Base-by-base conservation (phyloP, 768 basidiomycete genomes). In the Lactarius evosmus region DNA sequence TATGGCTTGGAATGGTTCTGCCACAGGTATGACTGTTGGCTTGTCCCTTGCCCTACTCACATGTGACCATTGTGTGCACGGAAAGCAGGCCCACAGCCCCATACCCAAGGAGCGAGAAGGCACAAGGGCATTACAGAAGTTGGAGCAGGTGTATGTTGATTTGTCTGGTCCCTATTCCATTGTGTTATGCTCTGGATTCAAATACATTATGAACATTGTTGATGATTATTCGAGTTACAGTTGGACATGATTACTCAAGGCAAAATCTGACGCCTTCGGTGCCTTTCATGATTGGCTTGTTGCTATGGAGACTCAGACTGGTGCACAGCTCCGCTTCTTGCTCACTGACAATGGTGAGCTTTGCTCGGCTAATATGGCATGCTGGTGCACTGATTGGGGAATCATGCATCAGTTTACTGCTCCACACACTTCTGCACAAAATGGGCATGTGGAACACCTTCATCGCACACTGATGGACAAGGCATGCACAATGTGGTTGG, bases 291-390 rank as follows among this genome's bases (percentile, higher is more conserved):
- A 38, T 16, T 58, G 58, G 58, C 29, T 44, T n/a, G 12, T 19
- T 1, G 38, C 22, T 19, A 32, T 44, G 16, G 58, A 49, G 9
- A 46, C 19, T 12, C 56, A 57, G 29, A n/a, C 38, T 29, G 38
- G 38, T 36, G n/a, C 11, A 7, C 9, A 25, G 2, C 32, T 44
- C 25, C 7, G 22, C 7, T 34, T 12, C 27, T 17, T 38, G 29
- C 22, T 58, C 41, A 58, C 58, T 9, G 32, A 58, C 44, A 50
- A 50, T 22, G 44, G 58, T 4, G 58, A 58, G 41, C 58, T 58
- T 29, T 19, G 29, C 7, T 58, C 58, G 5, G 12, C 19, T 7
- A 14, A 25, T 8, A 58, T 33, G 56, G 36, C 17, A 22, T 22
- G 9, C 2, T 58, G 56, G 56, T 58, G 56, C 27, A 40, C 34